Conservation (phyloP, 371 early-diverging fungal species). For the Batkoa obscura region DNA sequence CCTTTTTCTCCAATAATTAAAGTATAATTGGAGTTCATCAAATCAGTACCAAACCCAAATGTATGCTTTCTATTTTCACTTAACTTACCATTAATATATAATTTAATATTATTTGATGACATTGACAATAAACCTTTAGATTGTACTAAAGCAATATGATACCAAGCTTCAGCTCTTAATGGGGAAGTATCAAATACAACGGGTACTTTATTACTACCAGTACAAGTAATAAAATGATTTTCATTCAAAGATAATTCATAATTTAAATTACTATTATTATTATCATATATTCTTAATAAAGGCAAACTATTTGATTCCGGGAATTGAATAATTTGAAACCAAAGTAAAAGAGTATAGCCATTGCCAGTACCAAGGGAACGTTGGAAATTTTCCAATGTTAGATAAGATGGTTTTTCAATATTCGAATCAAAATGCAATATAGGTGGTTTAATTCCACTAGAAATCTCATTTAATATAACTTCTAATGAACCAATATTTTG, state of each 20-base stretch:
- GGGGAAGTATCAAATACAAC: slow-evolving; percentile 24
- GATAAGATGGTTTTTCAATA: slow-evolving; percentile 15
- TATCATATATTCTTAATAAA: slow-evolving; percentile 30
- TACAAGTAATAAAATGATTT: slow-evolving; percentile 24
- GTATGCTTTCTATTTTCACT: slow-evolving; percentile 24
- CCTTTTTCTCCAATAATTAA: neutral
- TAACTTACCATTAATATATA: slow-evolving; percentile 41
- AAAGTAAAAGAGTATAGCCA: slow-evolving; percentile 40
- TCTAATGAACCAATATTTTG: slow-evolving; percentile 17
- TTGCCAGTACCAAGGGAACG: slow-evolving; percentile 14
- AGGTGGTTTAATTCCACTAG: slow-evolving; percentile 38
- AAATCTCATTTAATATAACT: slow-evolving; percentile 31
- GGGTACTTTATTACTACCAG: slow-evolving; percentile 25
- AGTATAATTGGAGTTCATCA: neutral
- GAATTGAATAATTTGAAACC: slow-evolving; percentile 43
- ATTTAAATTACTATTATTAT: slow-evolving; percentile 17
- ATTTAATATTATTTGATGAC: slow-evolving; percentile 26
- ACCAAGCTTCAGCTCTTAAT: slow-evolving; percentile 42
- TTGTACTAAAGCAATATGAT: slow-evolving; percentile 49
- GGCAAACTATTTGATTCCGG: slow-evolving; percentile 22
- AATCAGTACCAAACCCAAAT: neutral
- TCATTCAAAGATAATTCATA: slow-evolving; percentile 25
- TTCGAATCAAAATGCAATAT: slow-evolving; percentile 42
- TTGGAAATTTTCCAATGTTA: slow-evolving; percentile 20
- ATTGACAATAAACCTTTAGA: slow-evolving; percentile 30